Evolutionary conservation across 2,329 filamentous ascomycete species (phyloP).

Genomic region (Thermochaetoides dissita): DNA sequence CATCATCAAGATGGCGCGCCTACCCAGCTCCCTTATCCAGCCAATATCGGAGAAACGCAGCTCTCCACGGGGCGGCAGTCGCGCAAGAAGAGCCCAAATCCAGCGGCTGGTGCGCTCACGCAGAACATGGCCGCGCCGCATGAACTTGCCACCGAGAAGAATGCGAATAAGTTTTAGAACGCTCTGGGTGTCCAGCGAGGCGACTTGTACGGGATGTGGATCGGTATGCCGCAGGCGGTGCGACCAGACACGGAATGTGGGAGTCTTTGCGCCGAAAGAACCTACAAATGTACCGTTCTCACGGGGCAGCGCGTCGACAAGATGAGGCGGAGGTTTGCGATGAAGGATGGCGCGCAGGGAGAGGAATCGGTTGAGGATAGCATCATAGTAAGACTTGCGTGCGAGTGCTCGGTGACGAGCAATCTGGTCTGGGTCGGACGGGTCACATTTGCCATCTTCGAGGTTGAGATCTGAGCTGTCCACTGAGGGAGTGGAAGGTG

Average conservation of each 20-base stretch:
- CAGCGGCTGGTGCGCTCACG: conserved; percentile 60
- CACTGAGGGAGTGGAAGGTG: conserved; percentile 23
- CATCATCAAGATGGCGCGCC: conserved; percentile 53
- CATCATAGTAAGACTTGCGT: conserved; percentile 52
- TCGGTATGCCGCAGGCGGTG: conserved; percentile 37
- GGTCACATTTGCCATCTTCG: background rate
- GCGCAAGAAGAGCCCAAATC: conserved; percentile 72
- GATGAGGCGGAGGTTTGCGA: conserved; percentile 36
- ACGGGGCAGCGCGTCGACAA: conserved; percentile 37
- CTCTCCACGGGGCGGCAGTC: conserved; percentile 59
- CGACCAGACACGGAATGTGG: conserved; percentile 38
- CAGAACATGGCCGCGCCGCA: conserved; percentile 44
- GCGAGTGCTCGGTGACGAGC: conserved; percentile 25
- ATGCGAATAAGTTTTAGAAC: conserved; percentile 54
- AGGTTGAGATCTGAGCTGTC: conserved; percentile 17
- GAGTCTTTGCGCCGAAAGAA: conserved; percentile 35
- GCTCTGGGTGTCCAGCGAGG: conserved; percentile 51
- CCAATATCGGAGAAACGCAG: conserved; percentile 63
- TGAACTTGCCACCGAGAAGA: conserved; percentile 49
- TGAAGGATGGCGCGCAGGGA: conserved; percentile 50
- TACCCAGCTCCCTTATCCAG: conserved; percentile 64
- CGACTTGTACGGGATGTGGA: conserved; percentile 44
- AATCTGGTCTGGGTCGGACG: conserved; percentile 13
- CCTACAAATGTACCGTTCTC: conserved; percentile 43
- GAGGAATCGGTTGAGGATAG: conserved; percentile 51